Percentiles rank a stretch among this genome's conserved stretches.
phyloP scores from a whole-genome alignment of 306 rosid genomes.

The Cicer pinnatifidum region DNA sequence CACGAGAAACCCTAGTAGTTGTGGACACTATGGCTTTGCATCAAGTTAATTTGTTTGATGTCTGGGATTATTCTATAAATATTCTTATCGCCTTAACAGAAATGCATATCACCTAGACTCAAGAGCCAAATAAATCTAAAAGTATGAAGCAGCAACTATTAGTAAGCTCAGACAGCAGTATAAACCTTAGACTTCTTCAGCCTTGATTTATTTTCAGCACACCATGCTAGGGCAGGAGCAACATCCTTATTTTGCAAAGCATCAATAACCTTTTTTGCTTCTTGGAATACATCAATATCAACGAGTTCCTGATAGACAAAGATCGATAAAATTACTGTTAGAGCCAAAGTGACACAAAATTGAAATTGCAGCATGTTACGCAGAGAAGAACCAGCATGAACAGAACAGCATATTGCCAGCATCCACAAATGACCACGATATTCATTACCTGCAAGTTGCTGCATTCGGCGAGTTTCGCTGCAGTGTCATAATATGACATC shows the following conservation, averaged over 20 bases:
- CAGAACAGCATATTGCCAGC: conserved; percentile 38
- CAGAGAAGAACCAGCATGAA: conserved; percentile 28
- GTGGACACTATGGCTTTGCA: conserved; percentile 20
- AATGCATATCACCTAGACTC: conserved; percentile 21
- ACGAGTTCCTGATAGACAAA: conserved; percentile 75
- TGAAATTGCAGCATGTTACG: conserved; percentile 21
- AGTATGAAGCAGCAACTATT: conserved; percentile 6
- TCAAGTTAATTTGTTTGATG: conserved; percentile 21
- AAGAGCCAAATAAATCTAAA: conserved; percentile 41
- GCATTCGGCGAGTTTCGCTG: conserved; percentile 73
- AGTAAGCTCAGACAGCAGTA: conserved; percentile 33
- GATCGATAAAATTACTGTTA: conserved; percentile 22
- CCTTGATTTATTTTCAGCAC: conserved; percentile 91
- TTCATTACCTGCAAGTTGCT: conserved; percentile 72
- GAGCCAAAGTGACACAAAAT: conserved; percentile 32
- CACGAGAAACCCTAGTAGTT: neutral
- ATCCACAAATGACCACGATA: conserved; percentile 21
- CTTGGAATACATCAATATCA: conserved; percentile 89
- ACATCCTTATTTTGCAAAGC: conserved; percentile 88
- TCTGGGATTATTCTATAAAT: neutral
- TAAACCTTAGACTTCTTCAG: conserved; percentile 89
- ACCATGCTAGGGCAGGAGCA: conserved; percentile 94
- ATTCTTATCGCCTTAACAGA: conserved; percentile 24
- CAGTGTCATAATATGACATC: conserved; percentile 89
- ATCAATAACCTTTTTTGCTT: conserved; percentile 81